Base-by-base conservation (phyloP, 495 filamentous ascomycete species). In the Penicillium riverlandense region DNA sequence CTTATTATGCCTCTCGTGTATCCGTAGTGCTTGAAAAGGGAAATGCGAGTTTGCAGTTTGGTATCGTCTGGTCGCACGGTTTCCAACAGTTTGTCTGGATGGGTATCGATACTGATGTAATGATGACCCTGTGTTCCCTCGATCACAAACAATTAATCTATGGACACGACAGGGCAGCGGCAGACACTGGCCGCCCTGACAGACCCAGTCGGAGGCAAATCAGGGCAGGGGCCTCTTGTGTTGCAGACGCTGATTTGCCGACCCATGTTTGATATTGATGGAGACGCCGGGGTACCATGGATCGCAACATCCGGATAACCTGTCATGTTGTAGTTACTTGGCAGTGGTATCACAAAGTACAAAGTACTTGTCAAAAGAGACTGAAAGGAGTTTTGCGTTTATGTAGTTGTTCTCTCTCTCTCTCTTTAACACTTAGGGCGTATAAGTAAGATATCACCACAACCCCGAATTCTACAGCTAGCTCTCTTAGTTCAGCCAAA, bases 211-310 rank as follows among this genome's bases (percentile, higher is more conserved):
- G 46, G 54, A 32, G 57, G 50, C 54, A 47, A 60, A 52, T 49
- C 43, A 37, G 44, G 37, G 39, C 41, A 22, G 28, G 30, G 36
- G 31, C 15, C 37, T 38, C 40, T 42, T 29, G 29, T 11, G 36
- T 36, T 11, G 11, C 3, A 27, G 11, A 29, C 11, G 27, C 9
- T 56, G 42, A 54, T 60, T 57, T 14, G 54, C 10, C 13, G 27
- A 6, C 13, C 31, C 7, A 15, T 27, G 16, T 36, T 52, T 52
- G 37, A 46, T 55, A 29, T 16, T 47, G 29, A 51, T 38, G 29
- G 34, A 36, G 52, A 40, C 45, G 46, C 55, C 29, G 39, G 36
- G 22, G 37, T 50, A 47, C 57, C 57, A 50, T 53, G 51, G 57
- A 9, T 59, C 47, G 33, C 22, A 11, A 47, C 34, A 7, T 41